Conservation (phyloP, 2,329 filamentous ascomycete genomes). For the Exophiala bonariae region DNA sequence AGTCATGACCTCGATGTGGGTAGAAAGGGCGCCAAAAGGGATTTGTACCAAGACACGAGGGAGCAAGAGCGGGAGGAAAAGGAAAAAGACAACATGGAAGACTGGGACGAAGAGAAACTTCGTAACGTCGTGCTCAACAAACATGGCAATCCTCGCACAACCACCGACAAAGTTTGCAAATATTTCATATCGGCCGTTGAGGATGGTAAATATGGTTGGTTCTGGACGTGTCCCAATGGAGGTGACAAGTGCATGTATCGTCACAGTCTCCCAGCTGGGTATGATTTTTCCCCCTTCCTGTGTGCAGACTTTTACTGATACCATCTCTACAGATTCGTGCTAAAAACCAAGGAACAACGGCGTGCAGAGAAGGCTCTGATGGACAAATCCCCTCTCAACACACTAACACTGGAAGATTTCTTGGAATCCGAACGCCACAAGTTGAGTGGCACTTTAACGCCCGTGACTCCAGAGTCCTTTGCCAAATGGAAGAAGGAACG, state of each 20-base stretch:
- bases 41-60: slow-evolving; percentile 82
- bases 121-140: slow-evolving; percentile 88
- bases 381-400: slow-evolving; percentile 94
- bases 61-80: slow-evolving; percentile 69
- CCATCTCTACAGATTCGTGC: slow-evolving; percentile 67
- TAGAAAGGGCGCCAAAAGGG: slow-evolving; percentile 88
- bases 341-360: slow-evolving; percentile 97
- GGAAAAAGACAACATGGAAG: slow-evolving; percentile 84
- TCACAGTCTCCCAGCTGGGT: slow-evolving; percentile 92
- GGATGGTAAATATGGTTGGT: slow-evolving; percentile 99
- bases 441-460: slow-evolving; percentile 84
- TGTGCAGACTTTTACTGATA: slow-evolving; percentile 20
- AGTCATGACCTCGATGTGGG: slow-evolving; percentile 86
- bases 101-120: slow-evolving; percentile 98
- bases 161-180: slow-evolving; percentile 99
- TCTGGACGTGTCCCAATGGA: slow-evolving; percentile 96
- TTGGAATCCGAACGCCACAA: slow-evolving; percentile 95
- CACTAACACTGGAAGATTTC: slow-evolving; percentile 95
- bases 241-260: slow-evolving; percentile 98
- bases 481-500: slow-evolving; percentile 97
- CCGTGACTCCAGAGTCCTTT: slow-evolving; percentile 89
- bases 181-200: slow-evolving; percentile 96
- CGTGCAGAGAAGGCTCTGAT: slow-evolving; percentile 92
- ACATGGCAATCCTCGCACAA: slow-evolving; percentile 93
- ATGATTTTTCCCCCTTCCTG: slow-evolving; percentile 39